Conservation (phyloP, 2,329 filamentous ascomycete species). For the Furcasterigmium furcatum region DNA sequence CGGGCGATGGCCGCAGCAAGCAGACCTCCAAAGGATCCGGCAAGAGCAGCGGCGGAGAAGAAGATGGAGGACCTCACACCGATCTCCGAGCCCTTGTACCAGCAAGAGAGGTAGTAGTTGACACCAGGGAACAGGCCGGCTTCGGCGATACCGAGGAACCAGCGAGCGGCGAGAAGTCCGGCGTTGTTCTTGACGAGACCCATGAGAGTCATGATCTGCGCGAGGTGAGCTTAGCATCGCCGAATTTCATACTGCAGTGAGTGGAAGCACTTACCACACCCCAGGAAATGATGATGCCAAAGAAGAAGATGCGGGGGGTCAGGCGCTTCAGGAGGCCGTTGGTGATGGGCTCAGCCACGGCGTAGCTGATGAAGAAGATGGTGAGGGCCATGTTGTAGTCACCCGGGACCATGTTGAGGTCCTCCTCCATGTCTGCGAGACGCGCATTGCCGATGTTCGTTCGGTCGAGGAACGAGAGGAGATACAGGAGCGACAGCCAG, state of each 20-base stretch:
- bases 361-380: slow-evolving; percentile 72
- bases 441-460: slow-evolving; percentile 22
- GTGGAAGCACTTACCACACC: neutral
- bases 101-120: slow-evolving; percentile 69
- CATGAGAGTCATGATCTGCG: slow-evolving; percentile 41
- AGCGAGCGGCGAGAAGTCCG: slow-evolving; percentile 44
- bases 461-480: slow-evolving; percentile 22
- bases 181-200: slow-evolving; percentile 40
- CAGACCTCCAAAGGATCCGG: slow-evolving; percentile 70
- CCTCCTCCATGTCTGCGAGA: slow-evolving; percentile 19
- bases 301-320: slow-evolving; percentile 62
- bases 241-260: too few relatives aligned
- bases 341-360: slow-evolving; percentile 60
- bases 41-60: slow-evolving; percentile 75
- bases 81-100: slow-evolving; percentile 75
- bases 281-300: slow-evolving; percentile 58
- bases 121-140: slow-evolving; percentile 65
- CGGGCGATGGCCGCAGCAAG: slow-evolving; percentile 65
- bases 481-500: slow-evolving; percentile 38
- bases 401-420: slow-evolving; percentile 23
- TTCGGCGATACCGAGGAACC: slow-evolving; percentile 63
- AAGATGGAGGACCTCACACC: slow-evolving; percentile 72
- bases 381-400: slow-evolving; percentile 58
- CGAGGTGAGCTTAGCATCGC: too few relatives aligned
- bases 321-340: slow-evolving; percentile 64